Base-by-base conservation (phyloP, 1,284 basidiomycete genomes). In the Pterulicium gracile region DNA sequence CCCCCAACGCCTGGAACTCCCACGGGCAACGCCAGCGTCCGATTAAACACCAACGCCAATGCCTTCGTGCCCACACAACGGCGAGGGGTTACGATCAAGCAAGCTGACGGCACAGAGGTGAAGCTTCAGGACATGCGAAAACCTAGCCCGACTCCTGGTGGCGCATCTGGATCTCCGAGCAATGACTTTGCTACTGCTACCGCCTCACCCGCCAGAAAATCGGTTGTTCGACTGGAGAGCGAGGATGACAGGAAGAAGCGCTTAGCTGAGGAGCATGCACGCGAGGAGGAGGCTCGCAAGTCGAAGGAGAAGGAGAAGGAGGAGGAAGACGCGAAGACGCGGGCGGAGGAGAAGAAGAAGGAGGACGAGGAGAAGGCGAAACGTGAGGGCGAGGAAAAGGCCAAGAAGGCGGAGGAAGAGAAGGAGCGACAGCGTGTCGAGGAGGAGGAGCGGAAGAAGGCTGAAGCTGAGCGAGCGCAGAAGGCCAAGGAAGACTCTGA, bases 1-100 rank as follows among this genome's bases (percentile, higher is more conserved):
- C 69, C 80, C 3, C 36, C 36, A 7, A 83, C 83, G 1, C 79
- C 81, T 2, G 71, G 77, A 1, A 63, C 75, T 0, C 53, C 70
- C 4, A 61, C 64, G n/a, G 63, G 61, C 21, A 63, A 70, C 5
- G 56, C 62, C 10, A 58, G 55, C 42, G 66, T 60, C 44, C 66
- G 72, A 7, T 66, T 86, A 46, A 84, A 79, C 56, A 72, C 73
- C 4, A 70, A 69, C 54, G 82, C 83, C 0, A 72, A 61, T 49
- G 57, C 80, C 1, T 87, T 87, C 57, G 75, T 84, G 13, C 83
- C 84, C 3, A 58, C 60, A 34, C 50, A 49, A 47, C 57, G 63
- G 19, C 47, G 60, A 52, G n/a, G n/a, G n/a, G 62, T 79, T 27
- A 64, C 64, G 3, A 64, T 81, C 48, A 81, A 77, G 61, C 70